Evolutionary conservation across 2,329 filamentous ascomycete species (phyloP).

Genomic region (Aspergillus carbonarius): DNA sequence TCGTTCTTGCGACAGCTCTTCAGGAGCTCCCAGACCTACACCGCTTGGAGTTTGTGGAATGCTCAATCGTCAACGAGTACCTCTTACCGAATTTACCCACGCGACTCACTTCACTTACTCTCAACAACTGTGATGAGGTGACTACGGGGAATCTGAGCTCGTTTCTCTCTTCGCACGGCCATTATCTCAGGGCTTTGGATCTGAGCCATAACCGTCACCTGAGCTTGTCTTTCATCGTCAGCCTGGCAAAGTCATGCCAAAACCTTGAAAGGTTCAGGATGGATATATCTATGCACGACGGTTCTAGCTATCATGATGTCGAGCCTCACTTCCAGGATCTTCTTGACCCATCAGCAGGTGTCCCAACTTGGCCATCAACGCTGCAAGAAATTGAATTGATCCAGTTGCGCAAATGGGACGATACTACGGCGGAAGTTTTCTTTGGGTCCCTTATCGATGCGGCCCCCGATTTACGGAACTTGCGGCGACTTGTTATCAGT

Average conservation of each 20-base stretch:
- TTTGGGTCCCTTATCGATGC: slow-evolving; percentile 75
- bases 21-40: slow-evolving; percentile 63
- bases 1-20: slow-evolving; percentile 48
- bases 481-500: slow-evolving; percentile 71
- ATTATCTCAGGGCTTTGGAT: slow-evolving; percentile 64
- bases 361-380: slow-evolving; percentile 74
- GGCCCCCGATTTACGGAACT: slow-evolving; percentile 62
- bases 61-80: slow-evolving; percentile 65
- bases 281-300: slow-evolving; percentile 76
- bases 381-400: slow-evolving; percentile 72
- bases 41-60: slow-evolving; percentile 72
- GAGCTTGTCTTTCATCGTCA: slow-evolving; percentile 70
- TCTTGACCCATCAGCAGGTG: slow-evolving; percentile 52
- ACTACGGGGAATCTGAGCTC: slow-evolving; percentile 63
- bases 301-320: slow-evolving; percentile 65
- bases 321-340: slow-evolving; percentile 72
- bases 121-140: slow-evolving; percentile 78
- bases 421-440: slow-evolving; percentile 70
- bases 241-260: slow-evolving; percentile 67
- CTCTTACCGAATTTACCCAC: slow-evolving; percentile 69
- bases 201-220: slow-evolving; percentile 79
- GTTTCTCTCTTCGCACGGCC: slow-evolving; percentile 68
- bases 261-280: slow-evolving; percentile 68
- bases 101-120: slow-evolving; percentile 64
- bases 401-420: slow-evolving; percentile 73